Evolutionary conservation across 352 stramenopile species (phyloP).

Genomic region (Thraustochytrium striatum): DNA sequence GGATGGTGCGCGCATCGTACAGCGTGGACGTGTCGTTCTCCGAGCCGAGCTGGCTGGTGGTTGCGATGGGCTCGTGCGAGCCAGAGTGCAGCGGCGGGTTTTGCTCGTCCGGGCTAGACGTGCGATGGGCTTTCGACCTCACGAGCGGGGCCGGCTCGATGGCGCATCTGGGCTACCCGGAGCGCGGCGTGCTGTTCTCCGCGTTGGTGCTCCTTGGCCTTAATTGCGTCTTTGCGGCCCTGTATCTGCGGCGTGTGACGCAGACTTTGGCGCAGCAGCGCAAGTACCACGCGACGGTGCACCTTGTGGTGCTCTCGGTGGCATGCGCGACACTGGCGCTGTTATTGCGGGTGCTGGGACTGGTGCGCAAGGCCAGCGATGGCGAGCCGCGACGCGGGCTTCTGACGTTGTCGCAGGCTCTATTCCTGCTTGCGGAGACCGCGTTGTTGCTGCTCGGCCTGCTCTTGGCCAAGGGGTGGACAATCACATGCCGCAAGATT

Average conservation of each 20-base stretch:
- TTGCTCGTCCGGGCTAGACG: not conserved
- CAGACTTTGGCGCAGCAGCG: no score
- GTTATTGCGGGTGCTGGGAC: not conserved
- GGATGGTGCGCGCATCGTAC: not conserved
- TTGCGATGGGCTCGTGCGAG: not conserved
- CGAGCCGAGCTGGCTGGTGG: not conserved
- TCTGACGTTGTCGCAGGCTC: not conserved
- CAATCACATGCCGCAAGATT: conserved; percentile 10
- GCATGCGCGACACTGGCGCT: not conserved
- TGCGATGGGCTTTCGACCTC: not conserved
- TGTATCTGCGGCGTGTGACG: no score
- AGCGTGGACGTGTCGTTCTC: not conserved
- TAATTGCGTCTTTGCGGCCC: no score
- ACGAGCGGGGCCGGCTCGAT: not conserved
- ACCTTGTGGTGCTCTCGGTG: not conserved
- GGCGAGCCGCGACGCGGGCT: not conserved
- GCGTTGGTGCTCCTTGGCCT: no score
- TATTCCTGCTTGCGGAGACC: not conserved
- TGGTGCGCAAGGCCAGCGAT: not conserved
- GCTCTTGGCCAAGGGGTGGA: conserved; percentile 24
- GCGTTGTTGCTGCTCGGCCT: not conserved
- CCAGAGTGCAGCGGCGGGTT: not conserved
- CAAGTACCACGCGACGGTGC: conserved; percentile 27
- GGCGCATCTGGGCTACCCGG: not conserved
- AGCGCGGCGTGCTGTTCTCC: no score